A percentile compares a stretch with the other conserved stretches of the same genome.
These are phyloP conservation scores for Thermothelomyces thermophilus DNA, from an alignment of 2,329 filamentous ascomycete species.

Conservation along the genomic window DNA sequence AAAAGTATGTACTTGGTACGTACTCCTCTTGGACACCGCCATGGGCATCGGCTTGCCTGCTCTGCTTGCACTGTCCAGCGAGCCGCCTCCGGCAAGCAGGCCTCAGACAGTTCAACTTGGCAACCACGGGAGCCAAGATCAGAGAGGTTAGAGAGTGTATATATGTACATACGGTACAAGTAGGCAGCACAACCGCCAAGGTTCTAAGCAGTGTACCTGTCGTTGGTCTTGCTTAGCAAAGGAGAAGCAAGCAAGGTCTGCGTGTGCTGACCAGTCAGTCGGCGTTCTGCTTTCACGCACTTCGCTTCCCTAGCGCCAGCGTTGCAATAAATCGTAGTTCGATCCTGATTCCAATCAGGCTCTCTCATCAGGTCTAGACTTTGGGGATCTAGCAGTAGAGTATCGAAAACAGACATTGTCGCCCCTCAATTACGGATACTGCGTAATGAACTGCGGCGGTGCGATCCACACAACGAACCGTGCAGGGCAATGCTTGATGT, in stretches of 20 bases:
- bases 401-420: slow-evolving; percentile 13
- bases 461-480: slow-evolving; percentile 3
- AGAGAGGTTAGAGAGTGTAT: background rate
- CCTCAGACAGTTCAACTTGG: background rate
- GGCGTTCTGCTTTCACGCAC: background rate
- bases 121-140: background rate
- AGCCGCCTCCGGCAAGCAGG: background rate
- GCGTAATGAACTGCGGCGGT: background rate
- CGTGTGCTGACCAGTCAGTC: background rate
- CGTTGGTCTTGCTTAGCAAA: background rate
- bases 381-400: slow-evolving; percentile 18
- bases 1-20: too few species aligned
- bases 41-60: background rate
- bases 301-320: background rate
- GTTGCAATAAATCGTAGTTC: background rate
- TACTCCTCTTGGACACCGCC: background rate
- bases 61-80: background rate
- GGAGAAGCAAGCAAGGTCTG: background rate
- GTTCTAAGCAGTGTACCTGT: background rate
- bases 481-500: slow-evolving; percentile 12
- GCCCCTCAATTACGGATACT: background rate
- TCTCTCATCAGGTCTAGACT: slow-evolving; percentile 17
- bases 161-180: too few species aligned
- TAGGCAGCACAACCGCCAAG: background rate
- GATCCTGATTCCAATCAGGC: background rate